Evolutionary conservation across 2,329 filamentous ascomycete species (phyloP).

Genomic region (Canariomyces notabilis): DNA sequence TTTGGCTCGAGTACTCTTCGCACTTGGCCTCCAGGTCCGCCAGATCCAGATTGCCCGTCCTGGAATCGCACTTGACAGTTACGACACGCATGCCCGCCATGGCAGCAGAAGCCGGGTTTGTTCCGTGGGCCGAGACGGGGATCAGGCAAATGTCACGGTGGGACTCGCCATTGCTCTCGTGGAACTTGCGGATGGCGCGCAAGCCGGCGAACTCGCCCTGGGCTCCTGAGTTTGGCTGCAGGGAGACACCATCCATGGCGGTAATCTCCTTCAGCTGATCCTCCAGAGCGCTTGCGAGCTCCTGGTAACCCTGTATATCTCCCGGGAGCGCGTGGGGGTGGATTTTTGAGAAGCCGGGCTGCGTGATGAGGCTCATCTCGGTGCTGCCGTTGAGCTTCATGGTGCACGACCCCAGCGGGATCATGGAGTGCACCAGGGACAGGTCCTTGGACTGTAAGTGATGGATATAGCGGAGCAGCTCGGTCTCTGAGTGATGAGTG

Average conservation of each 20-base stretch:
- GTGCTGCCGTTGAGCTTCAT: constrained; percentile 97
- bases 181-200: constrained; percentile 80
- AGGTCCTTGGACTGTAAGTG: constrained; percentile 92
- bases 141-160: constrained; percentile 90
- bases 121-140: constrained; percentile 90
- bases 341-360: constrained; percentile 68
- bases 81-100: constrained; percentile 97
- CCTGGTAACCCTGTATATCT: constrained; percentile 62
- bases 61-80: constrained; percentile 81
- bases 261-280: constrained; percentile 76
- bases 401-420: constrained; percentile 91
- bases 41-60: constrained; percentile 85
- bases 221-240: constrained; percentile 93
- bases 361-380: constrained; percentile 84
- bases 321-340: constrained; percentile 72
- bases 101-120: constrained; percentile 88
- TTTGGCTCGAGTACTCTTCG: constrained; percentile 76
- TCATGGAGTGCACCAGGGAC: constrained; percentile 95
- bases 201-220: constrained; percentile 94
- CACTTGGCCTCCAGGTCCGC: constrained; percentile 82
- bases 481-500: constrained; percentile 88
- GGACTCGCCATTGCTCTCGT: constrained; percentile 61
- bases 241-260: constrained; percentile 80
- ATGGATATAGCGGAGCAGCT: constrained; percentile 88
- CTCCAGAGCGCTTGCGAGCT: constrained; percentile 68